These are phyloP conservation scores for Solanum chacoense DNA, from an alignment of 305 asterid genomes.

Conservation along the genomic window DNA sequence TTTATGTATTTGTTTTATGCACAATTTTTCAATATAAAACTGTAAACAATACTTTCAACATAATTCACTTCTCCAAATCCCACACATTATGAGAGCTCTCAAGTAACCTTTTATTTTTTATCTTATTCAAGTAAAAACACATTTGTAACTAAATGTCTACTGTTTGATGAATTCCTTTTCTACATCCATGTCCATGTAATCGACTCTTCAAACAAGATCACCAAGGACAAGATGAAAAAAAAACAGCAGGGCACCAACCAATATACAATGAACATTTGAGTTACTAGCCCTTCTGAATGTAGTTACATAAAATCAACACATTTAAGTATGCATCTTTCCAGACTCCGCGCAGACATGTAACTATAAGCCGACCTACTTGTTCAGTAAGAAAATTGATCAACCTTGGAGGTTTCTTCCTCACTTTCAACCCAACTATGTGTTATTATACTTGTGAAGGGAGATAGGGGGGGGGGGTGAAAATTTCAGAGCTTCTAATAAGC, in stretches of 20 bases:
- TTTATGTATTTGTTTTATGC: background rate
- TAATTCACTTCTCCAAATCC: background rate
- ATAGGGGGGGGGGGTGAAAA: background rate
- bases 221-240: background rate
- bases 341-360: background rate
- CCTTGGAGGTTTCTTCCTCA: background rate
- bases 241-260: background rate
- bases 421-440: background rate
- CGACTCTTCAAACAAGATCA: background rate
- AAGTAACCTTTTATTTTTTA: background rate
- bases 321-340: slow-evolving; percentile 11
- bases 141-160: background rate
- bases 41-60: background rate
- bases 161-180: background rate
- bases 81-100: background rate
- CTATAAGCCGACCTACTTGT: background rate
- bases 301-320: slow-evolving; percentile 23
- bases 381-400: background rate
- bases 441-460: background rate
- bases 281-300: slow-evolving; percentile 6
- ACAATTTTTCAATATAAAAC: background rate
- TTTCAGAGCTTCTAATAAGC: slow-evolving; percentile 6
- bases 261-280: slow-evolving; percentile 5
- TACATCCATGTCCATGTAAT: background rate
- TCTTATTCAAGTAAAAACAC: background rate